A percentile compares a stretch with the other conserved stretches of the same genome.
Evolutionary conservation across 1,284 basidiomycete species (phyloP).

Genomic region (Leucoagaricus sp.): DNA sequence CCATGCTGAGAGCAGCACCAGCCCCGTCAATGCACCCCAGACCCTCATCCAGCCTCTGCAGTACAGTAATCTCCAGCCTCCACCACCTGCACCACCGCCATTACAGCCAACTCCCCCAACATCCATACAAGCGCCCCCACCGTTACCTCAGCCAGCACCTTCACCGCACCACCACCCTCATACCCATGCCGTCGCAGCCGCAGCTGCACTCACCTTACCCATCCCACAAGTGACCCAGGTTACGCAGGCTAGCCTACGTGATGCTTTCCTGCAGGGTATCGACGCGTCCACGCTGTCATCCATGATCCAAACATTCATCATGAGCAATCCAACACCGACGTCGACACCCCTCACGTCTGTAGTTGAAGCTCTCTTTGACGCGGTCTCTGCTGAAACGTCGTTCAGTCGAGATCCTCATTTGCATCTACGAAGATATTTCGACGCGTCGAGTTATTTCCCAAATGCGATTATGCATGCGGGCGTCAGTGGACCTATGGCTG

Average conservation of each 20-base stretch:
- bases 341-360: conserved; percentile 49
- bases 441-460: conserved; percentile 51
- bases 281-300: conserved; percentile 48
- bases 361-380: conserved; percentile 53
- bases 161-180: conserved; percentile 20
- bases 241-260: conserved; percentile 36
- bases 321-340: conserved; percentile 44
- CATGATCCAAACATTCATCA: conserved; percentile 48
- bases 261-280: conserved; percentile 48
- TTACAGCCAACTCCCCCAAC: conserved; percentile 8
- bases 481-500: conserved; percentile 50
- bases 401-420: conserved; percentile 15
- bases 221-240: conserved; percentile 33
- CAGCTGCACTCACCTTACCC: conserved; percentile 20
- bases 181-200: background rate
- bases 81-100: conserved; percentile 16
- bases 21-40: conserved; percentile 34
- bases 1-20: conserved; percentile 33
- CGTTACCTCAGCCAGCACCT: conserved; percentile 17
- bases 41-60: conserved; percentile 39
- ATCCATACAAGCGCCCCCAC: conserved; percentile 18
- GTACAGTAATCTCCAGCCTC: conserved; percentile 32
- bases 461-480: conserved; percentile 49
- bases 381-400: conserved; percentile 35
- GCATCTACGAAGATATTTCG: conserved; percentile 48